These are phyloP conservation scores for Irpex lacteus DNA, from an alignment of 1,284 basidiomycete species.

Conservation along the genomic window DNA sequence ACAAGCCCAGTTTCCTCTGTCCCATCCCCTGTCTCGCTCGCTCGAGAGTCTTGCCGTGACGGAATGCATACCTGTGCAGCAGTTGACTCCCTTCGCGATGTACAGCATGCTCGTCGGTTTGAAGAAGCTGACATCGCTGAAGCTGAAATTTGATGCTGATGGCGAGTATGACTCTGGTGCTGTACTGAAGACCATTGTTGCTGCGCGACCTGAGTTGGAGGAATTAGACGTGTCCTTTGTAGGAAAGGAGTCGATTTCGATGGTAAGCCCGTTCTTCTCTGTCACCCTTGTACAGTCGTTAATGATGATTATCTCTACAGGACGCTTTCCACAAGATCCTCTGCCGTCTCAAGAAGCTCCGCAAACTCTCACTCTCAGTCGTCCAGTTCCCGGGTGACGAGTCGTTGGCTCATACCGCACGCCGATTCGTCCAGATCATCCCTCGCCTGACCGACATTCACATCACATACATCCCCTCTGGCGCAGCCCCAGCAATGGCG, in stretches of 20 bases:
- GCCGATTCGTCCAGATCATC: conserved; percentile 57
- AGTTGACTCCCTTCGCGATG: conserved; percentile 58
- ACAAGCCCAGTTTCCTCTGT: conserved; percentile 25
- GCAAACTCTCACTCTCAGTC: conserved; percentile 55
- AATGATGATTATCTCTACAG: conserved; percentile 16
- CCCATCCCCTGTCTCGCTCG: conserved; percentile 33
- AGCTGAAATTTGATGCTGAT: conserved; percentile 40
- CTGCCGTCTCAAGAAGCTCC: conserved; percentile 52
- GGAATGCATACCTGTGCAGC: conserved; percentile 63
- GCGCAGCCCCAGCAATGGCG: neutral
- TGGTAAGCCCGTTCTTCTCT: neutral
- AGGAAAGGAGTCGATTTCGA: neutral
- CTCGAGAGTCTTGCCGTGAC: conserved; percentile 50
- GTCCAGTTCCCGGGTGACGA: conserved; percentile 67
- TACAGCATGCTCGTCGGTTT: conserved; percentile 53
- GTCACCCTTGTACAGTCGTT: neutral
- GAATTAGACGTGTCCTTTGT: neutral
- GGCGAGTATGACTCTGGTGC: neutral
- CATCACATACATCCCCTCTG: conserved; percentile 53
- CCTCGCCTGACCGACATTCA: conserved; percentile 60
- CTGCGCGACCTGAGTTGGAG: neutral
- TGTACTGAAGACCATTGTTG: neutral
- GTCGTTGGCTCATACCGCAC: conserved; percentile 51
- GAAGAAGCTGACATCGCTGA: conserved; percentile 51
- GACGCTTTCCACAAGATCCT: conserved; percentile 40